Percentiles rank a stretch among this genome's conserved stretches.
Evolutionary conservation across 441 rosid genomes (phyloP).

Genomic region (Melastoma candidum): DNA sequence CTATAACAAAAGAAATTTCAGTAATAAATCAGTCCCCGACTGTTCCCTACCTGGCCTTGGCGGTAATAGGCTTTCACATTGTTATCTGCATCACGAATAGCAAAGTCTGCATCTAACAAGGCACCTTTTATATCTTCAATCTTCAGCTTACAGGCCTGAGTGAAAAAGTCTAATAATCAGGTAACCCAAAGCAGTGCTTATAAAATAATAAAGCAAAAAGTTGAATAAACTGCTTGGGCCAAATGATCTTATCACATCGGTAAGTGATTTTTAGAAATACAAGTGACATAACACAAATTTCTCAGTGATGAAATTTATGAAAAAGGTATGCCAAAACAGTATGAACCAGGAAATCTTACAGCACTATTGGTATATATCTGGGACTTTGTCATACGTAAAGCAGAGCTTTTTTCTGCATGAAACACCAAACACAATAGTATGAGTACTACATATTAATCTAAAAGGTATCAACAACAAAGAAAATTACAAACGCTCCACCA

Average conservation of each 20-base stretch:
- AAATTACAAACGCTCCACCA: background rate
- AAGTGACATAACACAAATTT: too few relatives aligned
- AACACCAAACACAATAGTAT: background rate
- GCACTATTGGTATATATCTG: conserved; percentile 3
- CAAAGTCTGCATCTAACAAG: conserved; percentile 29
- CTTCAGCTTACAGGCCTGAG: conserved; percentile 29
- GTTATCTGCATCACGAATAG: conserved; percentile 29
- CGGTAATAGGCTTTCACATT: conserved; percentile 35
- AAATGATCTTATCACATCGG: too few relatives aligned
- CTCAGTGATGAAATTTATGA: too few relatives aligned
- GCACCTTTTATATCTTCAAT: conserved; percentile 29
- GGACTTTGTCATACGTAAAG: conserved; percentile 2
- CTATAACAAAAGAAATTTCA: too few relatives aligned
- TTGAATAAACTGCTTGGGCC: too few relatives aligned
- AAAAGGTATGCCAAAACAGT: too few relatives aligned
- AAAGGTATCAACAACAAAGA: background rate
- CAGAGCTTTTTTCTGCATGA: background rate
- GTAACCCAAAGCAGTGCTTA: too few relatives aligned
- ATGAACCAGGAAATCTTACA: background rate
- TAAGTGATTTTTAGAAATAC: too few relatives aligned
- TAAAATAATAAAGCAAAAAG: background rate
- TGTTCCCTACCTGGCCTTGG: conserved; percentile 31
- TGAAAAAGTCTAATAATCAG: background rate
- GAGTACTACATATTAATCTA: background rate
- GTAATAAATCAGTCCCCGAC: too few relatives aligned